Conservation (phyloP, 495 filamentous ascomycete species). For the Aspergillus wentii region DNA sequence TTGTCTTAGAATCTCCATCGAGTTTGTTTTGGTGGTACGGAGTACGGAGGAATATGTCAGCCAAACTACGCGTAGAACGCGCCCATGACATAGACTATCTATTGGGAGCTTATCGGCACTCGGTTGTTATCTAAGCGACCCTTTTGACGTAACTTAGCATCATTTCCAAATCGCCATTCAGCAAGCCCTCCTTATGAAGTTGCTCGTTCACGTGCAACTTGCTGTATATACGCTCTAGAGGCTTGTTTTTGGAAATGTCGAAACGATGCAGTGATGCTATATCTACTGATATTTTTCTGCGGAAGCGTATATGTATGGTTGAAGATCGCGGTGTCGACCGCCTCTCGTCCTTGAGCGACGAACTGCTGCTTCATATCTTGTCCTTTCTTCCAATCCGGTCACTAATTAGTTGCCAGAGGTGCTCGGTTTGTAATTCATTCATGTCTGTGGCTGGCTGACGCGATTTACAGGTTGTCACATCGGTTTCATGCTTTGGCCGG, state of each 20-base stretch:
- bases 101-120: no score
- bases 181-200: no score
- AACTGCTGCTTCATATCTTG: constrained; percentile 80
- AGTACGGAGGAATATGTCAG: no score
- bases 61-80: no score
- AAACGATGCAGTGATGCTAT: constrained; percentile 34
- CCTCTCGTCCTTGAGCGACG: constrained; percentile 71
- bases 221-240: no score
- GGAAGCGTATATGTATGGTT: constrained; percentile 35
- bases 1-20: constrained; percentile 35
- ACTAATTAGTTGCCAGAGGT: constrained; percentile 66
- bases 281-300: constrained; percentile 7
- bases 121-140: no score
- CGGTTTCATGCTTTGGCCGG: constrained; percentile 69
- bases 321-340: constrained; percentile 24
- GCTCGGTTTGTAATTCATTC: no score
- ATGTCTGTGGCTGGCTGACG: no score
- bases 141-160: no score
- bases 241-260: constrained; percentile 37
- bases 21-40: no score
- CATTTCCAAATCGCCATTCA: no score
- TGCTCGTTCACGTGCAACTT: no score
- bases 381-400: constrained; percentile 66
- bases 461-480: constrained; percentile 72
- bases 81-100: not conserved